A percentile compares a stretch with the other conserved stretches of the same genome.
These are phyloP conservation scores for Trichosanthes cucumerina DNA, from an alignment of 306 rosid genomes.

Conservation along the genomic window DNA sequence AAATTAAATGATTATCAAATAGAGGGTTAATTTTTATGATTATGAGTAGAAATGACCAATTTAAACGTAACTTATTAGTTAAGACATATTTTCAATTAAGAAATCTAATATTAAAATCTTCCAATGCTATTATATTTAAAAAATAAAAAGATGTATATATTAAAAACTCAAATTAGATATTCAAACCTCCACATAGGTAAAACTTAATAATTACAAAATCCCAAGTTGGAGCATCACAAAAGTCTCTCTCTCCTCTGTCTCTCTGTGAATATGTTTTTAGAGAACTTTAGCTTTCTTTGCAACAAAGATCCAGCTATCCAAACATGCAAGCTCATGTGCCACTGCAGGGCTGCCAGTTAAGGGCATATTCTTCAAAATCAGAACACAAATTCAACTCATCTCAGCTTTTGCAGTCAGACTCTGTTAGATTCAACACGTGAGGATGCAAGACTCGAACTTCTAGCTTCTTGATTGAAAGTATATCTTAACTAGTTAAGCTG, in stretches of 20 bases:
- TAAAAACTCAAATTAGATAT: no score
- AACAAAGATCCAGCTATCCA: constrained; percentile 2
- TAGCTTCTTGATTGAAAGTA: no score
- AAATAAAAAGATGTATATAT: no score
- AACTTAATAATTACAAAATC: neutral
- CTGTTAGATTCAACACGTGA: neutral
- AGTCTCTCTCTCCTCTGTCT: neutral
- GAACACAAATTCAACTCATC: neutral
- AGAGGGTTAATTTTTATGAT: no score
- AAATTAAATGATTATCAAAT: no score
- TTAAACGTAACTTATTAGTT: no score
- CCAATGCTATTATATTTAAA: no score
- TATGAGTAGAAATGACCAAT: no score
- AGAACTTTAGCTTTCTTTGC: neutral
- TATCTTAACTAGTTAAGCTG: no score
- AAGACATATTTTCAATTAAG: no score
- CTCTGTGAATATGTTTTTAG: neutral
- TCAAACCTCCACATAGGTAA: neutral
- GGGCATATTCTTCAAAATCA: neutral
- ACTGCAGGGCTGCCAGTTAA: constrained; percentile 1
- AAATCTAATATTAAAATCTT: no score
- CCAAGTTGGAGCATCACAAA: neutral
- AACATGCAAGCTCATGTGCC: neutral
- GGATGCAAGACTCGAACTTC: no score
- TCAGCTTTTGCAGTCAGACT: neutral